These are phyloP conservation scores for Phytophthora hybrid DNA, from an alignment of 352 stramenopile genomes.

Conservation along the genomic window DNA sequence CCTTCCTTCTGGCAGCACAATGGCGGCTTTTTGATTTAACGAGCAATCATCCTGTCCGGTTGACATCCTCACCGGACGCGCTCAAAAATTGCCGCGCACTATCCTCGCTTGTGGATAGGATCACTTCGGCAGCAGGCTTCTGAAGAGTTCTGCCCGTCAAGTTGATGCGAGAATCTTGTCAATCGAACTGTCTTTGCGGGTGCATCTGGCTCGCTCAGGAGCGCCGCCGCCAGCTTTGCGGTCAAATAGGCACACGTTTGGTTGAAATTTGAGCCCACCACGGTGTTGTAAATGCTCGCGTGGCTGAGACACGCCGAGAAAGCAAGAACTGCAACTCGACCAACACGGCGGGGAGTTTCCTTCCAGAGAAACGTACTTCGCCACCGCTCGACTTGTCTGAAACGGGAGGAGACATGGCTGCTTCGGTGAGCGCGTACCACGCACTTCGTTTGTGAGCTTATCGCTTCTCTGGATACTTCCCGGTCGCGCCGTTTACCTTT, in stretches of 20 bases:
- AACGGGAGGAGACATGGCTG: not conserved
- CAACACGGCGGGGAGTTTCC: too few species aligned
- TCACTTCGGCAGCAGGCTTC: not conserved
- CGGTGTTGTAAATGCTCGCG: not conserved
- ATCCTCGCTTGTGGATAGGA: not conserved
- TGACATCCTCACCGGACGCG: not conserved
- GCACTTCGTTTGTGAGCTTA: not conserved
- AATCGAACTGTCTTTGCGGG: conserved; percentile 1
- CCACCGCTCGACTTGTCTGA: too few species aligned
- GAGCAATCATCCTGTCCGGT: not conserved
- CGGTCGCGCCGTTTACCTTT: not conserved
- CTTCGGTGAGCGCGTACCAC: not conserved
- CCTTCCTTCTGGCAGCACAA: too few species aligned
- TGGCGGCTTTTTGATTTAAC: not conserved
- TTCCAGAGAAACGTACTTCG: too few species aligned
- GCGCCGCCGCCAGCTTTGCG: too few species aligned
- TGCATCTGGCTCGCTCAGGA: not conserved
- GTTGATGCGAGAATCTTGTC: not conserved
- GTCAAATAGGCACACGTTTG: not conserved
- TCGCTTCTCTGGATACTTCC: too few species aligned
- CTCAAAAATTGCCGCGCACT: not conserved
- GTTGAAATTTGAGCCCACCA: not conserved
- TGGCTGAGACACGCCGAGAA: not conserved
- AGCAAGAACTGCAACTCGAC: not conserved
- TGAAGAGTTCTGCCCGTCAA: not conserved